A percentile compares a stretch with the other conserved stretches of the same genome.
These are phyloP conservation scores for Leccinum laetum DNA, from an alignment of 1,284 basidiomycete genomes.

Conservation along the genomic window DNA sequence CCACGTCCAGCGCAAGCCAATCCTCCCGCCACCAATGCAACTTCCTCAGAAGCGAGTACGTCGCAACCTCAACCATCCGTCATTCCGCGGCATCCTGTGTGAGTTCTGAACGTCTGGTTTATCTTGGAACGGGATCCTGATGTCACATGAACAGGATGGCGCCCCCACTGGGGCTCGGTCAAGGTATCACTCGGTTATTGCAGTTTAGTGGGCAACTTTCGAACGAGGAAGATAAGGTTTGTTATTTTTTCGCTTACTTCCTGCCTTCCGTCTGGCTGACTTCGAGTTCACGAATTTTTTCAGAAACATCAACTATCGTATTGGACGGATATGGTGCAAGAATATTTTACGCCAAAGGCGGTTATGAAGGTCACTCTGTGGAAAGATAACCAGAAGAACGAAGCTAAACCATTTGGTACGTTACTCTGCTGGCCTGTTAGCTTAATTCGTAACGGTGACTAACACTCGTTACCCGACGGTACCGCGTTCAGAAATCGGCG, in stretches of 20 bases:
- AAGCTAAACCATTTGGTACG: constrained; percentile 80
- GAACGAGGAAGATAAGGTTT: constrained; percentile 48
- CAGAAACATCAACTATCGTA: constrained; percentile 61
- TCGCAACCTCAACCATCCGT: constrained; percentile 27
- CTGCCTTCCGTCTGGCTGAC: constrained; percentile 3
- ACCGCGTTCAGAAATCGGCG: constrained; percentile 59
- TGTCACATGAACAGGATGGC: constrained; percentile 23
- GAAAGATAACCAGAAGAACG: constrained; percentile 73
- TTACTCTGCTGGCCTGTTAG: constrained; percentile 14
- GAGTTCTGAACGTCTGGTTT: constrained; percentile 18
- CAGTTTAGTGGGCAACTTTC: constrained; percentile 66
- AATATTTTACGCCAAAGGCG: constrained; percentile 66
- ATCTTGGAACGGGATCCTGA: constrained; percentile 13
- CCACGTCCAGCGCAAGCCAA: constrained; percentile 35
- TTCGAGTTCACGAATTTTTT: constrained; percentile 5
- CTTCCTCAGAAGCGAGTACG: constrained; percentile 28
- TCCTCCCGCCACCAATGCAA: constrained; percentile 19
- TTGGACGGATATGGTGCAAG: constrained; percentile 62
- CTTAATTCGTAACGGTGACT: constrained; percentile 1
- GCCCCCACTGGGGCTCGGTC: constrained; percentile 48
- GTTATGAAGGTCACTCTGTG: constrained; percentile 75
- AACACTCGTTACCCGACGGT: constrained; percentile 14
- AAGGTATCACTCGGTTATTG: constrained; percentile 58
- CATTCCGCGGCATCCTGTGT: constrained; percentile 29
- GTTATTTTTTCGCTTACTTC: constrained; percentile 18